Conservation (phyloP, 768 basidiomycete genomes). For the Amylocystis lapponica region DNA sequence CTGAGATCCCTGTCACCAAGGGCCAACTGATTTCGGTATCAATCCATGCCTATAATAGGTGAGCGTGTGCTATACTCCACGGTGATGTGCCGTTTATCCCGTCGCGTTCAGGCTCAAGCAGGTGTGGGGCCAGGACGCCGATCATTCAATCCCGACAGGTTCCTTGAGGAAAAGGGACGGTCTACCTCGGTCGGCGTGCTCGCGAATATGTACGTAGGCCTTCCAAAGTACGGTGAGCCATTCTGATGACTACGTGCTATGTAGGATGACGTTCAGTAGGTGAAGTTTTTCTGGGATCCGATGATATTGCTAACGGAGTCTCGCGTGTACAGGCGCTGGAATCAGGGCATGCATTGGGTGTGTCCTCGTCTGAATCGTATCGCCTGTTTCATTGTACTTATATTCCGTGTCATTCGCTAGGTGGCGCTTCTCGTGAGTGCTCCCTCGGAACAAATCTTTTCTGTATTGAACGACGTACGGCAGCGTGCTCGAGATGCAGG, state of each 20-base stretch:
- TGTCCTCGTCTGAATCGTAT: background rate
- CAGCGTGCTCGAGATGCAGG: slow-evolving; percentile 30
- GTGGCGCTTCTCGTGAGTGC: slow-evolving; percentile 28
- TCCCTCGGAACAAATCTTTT: background rate
- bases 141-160: slow-evolving; percentile 25
- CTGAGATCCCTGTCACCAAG: slow-evolving; percentile 22
- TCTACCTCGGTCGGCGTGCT: slow-evolving; percentile 14
- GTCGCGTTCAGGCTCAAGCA: slow-evolving; percentile 14
- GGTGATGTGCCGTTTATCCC: background rate
- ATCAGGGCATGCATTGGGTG: slow-evolving; percentile 15
- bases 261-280: background rate
- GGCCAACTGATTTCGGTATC: slow-evolving; percentile 20
- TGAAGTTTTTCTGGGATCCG: no score
- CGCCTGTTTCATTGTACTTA: background rate
- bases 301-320: no score
- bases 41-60: slow-evolving; percentile 30
- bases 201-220: slow-evolving; percentile 10
- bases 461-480: slow-evolving; percentile 14
- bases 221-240: background rate
- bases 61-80: slow-evolving; percentile 1
- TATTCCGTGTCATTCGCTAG: background rate
- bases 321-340: slow-evolving; percentile 12
- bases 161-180: slow-evolving; percentile 15
- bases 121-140: slow-evolving; percentile 28
- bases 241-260: background rate